These are phyloP conservation scores for Rickenella mellea DNA, from an alignment of 768 basidiomycete genomes.

Conservation along the genomic window DNA sequence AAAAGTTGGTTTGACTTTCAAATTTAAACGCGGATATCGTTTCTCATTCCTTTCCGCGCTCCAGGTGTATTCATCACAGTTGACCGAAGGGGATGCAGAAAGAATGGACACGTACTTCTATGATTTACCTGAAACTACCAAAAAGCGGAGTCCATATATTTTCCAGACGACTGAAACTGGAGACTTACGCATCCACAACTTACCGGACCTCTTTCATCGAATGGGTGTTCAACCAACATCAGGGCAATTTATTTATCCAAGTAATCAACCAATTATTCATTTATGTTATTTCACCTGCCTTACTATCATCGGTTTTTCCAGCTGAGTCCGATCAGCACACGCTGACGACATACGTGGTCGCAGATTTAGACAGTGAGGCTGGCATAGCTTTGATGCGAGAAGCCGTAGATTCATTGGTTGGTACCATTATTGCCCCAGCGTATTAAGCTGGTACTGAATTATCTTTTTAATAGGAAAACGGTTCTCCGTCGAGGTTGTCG, in stretches of 20 bases:
- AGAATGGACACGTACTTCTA: conserved; percentile 77
- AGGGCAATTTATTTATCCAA: conserved; percentile 52
- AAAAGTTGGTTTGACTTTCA: conserved; percentile 33
- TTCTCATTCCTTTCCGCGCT: conserved; percentile 2
- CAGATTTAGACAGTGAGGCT: conserved; percentile 60
- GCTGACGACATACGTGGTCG: conserved; percentile 55
- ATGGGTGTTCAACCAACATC: conserved; percentile 32
- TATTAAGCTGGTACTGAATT: conserved; percentile 2
- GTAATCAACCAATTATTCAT: conserved; percentile 41
- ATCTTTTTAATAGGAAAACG: conserved; percentile 26
- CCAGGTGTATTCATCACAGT: conserved; percentile 47
- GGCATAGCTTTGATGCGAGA: conserved; percentile 56
- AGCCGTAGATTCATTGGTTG: conserved; percentile 56
- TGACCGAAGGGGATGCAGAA: conserved; percentile 42
- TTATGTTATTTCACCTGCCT: too few relatives aligned
- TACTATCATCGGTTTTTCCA: conserved; percentile 7
- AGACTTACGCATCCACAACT: conserved; percentile 41
- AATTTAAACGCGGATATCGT: background rate
- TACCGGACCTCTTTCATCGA: conserved; percentile 43
- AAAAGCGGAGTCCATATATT: conserved; percentile 70
- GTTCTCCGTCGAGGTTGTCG: conserved; percentile 48
- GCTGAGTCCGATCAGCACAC: conserved; percentile 23
- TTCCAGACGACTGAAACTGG: conserved; percentile 40
- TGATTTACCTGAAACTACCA: conserved; percentile 66
- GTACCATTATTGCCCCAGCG: conserved; percentile 10